These are phyloP conservation scores for Penicillium psychrosexuale DNA, from an alignment of 2,329 filamentous ascomycete genomes.

Conservation along the genomic window DNA sequence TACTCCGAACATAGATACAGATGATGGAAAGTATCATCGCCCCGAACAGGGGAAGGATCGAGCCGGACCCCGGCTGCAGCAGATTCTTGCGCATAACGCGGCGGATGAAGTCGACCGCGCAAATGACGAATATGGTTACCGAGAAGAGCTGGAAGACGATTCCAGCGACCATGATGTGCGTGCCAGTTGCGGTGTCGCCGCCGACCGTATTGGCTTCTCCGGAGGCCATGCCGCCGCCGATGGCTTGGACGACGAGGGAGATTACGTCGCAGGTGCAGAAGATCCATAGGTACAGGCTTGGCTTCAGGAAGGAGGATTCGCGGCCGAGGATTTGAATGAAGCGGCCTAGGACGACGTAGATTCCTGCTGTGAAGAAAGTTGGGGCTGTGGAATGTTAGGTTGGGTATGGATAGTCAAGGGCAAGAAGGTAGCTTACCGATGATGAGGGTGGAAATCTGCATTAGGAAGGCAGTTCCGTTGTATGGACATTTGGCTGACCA, in stretches of 20 bases:
- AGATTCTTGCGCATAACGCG: slow-evolving; percentile 31
- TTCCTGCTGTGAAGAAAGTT: slow-evolving; percentile 52
- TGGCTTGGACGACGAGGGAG: slow-evolving; percentile 55
- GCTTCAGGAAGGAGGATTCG: slow-evolving; percentile 43
- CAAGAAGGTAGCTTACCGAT: slow-evolving; percentile 19
- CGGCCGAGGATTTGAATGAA: slow-evolving; percentile 47
- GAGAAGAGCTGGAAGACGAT: slow-evolving; percentile 59
- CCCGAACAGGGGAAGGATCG: slow-evolving; percentile 32
- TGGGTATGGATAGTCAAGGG: neutral
- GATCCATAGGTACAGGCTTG: slow-evolving; percentile 48
- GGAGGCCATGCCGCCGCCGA: slow-evolving; percentile 54
- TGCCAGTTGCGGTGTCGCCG: slow-evolving; percentile 49
- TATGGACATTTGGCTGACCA: slow-evolving; percentile 52
- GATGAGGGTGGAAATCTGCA: slow-evolving; percentile 49
- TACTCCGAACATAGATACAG: slow-evolving; percentile 48
- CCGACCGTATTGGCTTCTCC: slow-evolving; percentile 42
- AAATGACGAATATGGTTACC: slow-evolving; percentile 52
- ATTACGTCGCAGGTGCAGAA: slow-evolving; percentile 55
- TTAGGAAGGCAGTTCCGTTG: slow-evolving; percentile 49
- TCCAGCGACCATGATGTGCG: slow-evolving; percentile 53
- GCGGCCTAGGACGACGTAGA: slow-evolving; percentile 50
- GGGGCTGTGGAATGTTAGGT: slow-evolving; percentile 33
- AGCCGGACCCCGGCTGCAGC: slow-evolving; percentile 24
- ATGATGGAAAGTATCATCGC: slow-evolving; percentile 45
- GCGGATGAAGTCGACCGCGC: slow-evolving; percentile 49